Base-by-base conservation (phyloP, 2,329 filamentous ascomycete genomes). In the Myriangium duriaei region DNA sequence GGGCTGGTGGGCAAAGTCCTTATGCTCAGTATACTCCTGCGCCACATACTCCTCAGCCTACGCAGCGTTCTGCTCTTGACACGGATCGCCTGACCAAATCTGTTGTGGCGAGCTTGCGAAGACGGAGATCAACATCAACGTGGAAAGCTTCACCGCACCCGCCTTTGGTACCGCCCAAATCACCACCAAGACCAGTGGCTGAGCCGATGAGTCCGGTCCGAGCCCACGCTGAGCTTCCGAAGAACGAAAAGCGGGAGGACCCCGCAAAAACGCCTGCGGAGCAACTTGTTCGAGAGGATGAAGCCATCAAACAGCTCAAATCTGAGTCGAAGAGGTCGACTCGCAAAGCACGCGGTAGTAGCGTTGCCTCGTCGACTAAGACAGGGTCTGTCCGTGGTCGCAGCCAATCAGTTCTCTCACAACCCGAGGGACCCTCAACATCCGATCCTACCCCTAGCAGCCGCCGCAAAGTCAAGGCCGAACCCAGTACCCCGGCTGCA, bases 401-500 rank as follows among this genome's bases (percentile, higher is more conserved):
- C 34, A 69, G 66, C 45, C 64, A 64, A 24, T 69, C 67, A 10
- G 56, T 68, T 31, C 50, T 61, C 11, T 68, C 65, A 2, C 60
- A 64, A 31, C 57, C 59, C 4, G 64, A 65, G 15, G 61, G 58
- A 1, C 41, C 61, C 21, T 53, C 56, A 3, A 47, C 52, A 11
- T 44, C 63, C 35, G 59, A 55, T 16, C 59, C 61, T 11, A 60
- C 59, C 7, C 49, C 54, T 28, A 51, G 52, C 19, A 55, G 56
- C 16, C 54, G 57, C 30, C 49, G 49, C 14, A 30, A 30, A 11
- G 60, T 69, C 42, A 70, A 70, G 44, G 57, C 55, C 9, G 67
- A 71, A 46, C 63, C 63, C 10, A 60, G 57, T 5, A 64, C 61
- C 12, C 63, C 65, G 4, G 57, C 59, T 16, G 62, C 63, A 13